phyloP scores from a whole-genome alignment of 2,329 filamentous ascomycete genomes.

The Escovopsis sp. region DNA sequence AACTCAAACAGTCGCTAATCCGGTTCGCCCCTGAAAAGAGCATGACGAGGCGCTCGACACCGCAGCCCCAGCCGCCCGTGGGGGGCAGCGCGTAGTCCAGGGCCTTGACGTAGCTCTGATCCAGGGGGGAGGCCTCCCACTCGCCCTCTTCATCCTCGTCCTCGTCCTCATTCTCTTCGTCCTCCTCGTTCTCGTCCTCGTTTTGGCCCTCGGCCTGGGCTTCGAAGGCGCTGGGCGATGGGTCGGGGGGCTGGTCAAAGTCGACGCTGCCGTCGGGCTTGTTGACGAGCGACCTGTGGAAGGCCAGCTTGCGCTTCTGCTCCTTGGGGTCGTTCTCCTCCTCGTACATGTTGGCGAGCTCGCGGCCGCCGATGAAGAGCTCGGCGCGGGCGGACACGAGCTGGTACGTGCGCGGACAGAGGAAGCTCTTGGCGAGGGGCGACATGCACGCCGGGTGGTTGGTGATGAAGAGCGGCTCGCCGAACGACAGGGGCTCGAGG shows the following conservation, averaged over 20 bases:
- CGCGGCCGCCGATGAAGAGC: constrained; percentile 64
- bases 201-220: constrained; percentile 1
- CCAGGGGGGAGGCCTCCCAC: constrained; percentile 34
- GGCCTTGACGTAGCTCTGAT: constrained; percentile 73
- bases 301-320: constrained; percentile 69
- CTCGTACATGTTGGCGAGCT: constrained; percentile 94
- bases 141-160: constrained; percentile 22
- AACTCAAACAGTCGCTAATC: constrained; percentile 76
- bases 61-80: constrained; percentile 93
- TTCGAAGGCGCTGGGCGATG: neutral
- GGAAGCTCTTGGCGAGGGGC: constrained; percentile 77
- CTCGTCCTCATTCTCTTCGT: constrained; percentile 5
- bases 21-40: constrained; percentile 63
- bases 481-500: constrained; percentile 60
- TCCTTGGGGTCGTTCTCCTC: constrained; percentile 89
- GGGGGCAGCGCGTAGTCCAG: constrained; percentile 86
- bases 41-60: constrained; percentile 85
- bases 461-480: constrained; percentile 66
- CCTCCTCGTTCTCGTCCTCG: constrained; percentile 4
- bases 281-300: constrained; percentile 28
- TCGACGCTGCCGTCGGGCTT: constrained; percentile 18
- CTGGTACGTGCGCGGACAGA: constrained; percentile 53
- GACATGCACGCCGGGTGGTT: constrained; percentile 85
- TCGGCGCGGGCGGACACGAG: constrained; percentile 69
- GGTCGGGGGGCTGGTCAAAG: constrained; percentile 9